phyloP scores from a whole-genome alignment of 441 rosid species.

The Brassica hybrid region DNA sequence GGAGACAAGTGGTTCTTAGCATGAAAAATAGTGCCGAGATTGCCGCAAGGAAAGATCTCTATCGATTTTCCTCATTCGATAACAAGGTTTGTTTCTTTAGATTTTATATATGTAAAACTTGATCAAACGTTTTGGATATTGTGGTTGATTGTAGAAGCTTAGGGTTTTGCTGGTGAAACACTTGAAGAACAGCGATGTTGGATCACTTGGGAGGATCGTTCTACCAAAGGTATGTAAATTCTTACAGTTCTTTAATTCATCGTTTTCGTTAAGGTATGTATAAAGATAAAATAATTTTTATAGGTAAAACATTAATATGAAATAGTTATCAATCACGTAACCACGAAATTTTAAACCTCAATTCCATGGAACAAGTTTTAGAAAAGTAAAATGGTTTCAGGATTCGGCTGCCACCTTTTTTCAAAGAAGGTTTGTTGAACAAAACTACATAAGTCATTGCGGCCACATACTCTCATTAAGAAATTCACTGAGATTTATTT shows the following conservation, averaged over 20 bases:
- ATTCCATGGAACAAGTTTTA: not conserved
- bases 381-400: slow-evolving; percentile 1
- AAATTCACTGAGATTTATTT: not conserved
- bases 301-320: not conserved
- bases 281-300: not conserved
- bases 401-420: not conserved
- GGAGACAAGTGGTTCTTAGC: slow-evolving; percentile 36
- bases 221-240: slow-evolving; percentile 70
- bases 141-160: slow-evolving; percentile 53
- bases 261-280: not conserved
- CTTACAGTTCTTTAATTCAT: slow-evolving; percentile 1
- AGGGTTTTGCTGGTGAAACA: slow-evolving; percentile 58
- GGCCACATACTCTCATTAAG: not conserved
- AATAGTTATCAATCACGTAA: slow-evolving; percentile 17
- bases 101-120: not conserved
- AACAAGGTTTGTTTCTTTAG: slow-evolving; percentile 49
- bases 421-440: slow-evolving; percentile 3
- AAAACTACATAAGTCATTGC: not conserved
- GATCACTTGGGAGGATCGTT: slow-evolving; percentile 68
- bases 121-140: not conserved
- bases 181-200: slow-evolving; percentile 77
- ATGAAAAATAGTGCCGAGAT: slow-evolving; percentile 12
- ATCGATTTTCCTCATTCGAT: slow-evolving; percentile 48
- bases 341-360: not conserved
- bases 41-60: slow-evolving; percentile 39